Percentiles rank a stretch among this genome's conserved stretches.
These are phyloP conservation scores for Pichia cactophila DNA, from an alignment of 1,139 yeast species.

Conservation along the genomic window DNA sequence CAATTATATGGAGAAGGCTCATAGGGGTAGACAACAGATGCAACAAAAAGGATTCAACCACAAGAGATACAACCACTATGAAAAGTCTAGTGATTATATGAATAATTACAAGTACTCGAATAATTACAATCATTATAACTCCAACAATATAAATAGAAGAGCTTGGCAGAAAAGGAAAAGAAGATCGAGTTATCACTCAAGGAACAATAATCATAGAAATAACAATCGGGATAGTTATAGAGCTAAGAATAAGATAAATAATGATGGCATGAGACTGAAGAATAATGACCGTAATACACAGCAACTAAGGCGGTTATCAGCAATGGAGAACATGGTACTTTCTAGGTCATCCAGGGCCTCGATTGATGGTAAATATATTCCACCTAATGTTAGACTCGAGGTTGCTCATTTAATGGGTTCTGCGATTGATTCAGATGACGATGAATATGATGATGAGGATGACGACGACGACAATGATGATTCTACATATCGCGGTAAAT, in stretches of 20 bases:
- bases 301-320: slow-evolving; percentile 6
- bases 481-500: slow-evolving; percentile 5
- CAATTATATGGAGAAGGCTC: slow-evolving; percentile 65
- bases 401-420: slow-evolving; percentile 10
- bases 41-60: slow-evolving; percentile 25
- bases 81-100: slow-evolving; percentile 2
- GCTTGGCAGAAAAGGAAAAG: slow-evolving; percentile 27
- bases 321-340: slow-evolving; percentile 1
- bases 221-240: neutral
- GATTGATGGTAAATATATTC: slow-evolving; percentile 44
- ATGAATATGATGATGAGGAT: slow-evolving; percentile 13
- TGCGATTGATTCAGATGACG: slow-evolving; percentile 32
- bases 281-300: slow-evolving; percentile 2
- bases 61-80: slow-evolving; percentile 4
- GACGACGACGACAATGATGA: slow-evolving; percentile 15
- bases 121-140: slow-evolving; percentile 12
- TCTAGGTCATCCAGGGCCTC: slow-evolving; percentile 9
- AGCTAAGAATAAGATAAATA: slow-evolving; percentile 4
- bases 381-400: slow-evolving; percentile 41
- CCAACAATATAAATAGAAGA: slow-evolving; percentile 19
- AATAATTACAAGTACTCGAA: slow-evolving; percentile 3
- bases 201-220: neutral
- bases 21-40: slow-evolving; percentile 31
- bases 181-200: slow-evolving; percentile 15
- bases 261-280: neutral